These are phyloP conservation scores for Coemansia sp. DNA, from an alignment of 192 early-diverging fungal species.

Conservation along the genomic window DNA sequence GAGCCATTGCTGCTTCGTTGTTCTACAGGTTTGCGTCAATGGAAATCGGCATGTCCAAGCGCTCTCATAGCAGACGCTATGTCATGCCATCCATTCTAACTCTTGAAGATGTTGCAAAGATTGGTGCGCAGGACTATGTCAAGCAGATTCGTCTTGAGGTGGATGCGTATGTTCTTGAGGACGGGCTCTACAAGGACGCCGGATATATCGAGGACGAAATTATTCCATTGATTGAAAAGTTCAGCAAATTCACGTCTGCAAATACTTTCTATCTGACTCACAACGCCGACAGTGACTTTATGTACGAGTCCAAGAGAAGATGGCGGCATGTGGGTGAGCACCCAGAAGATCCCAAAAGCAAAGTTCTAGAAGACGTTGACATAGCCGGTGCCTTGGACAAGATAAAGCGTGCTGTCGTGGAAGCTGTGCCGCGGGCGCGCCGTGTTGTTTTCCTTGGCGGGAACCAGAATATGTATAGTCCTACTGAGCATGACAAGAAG, in stretches of 20 bases:
- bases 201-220: neutral
- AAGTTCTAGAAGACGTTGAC: neutral
- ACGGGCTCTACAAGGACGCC: neutral
- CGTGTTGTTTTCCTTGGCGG: neutral
- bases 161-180: conserved; percentile 4
- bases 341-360: neutral
- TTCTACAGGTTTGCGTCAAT: conserved; percentile 18
- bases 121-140: conserved; percentile 11
- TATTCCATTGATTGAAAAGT: conserved; percentile 1
- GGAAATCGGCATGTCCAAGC: neutral
- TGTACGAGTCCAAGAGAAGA: neutral
- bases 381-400: neutral
- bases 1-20: conserved; percentile 14
- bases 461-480: neutral
- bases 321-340: neutral
- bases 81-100: neutral
- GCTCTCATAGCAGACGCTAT: neutral
- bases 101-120: conserved; percentile 4
- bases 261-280: conserved; percentile 2
- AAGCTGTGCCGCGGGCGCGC: neutral
- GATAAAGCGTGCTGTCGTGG: neutral
- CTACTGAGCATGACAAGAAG: neutral
- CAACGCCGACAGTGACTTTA: neutral
- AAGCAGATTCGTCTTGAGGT: conserved; percentile 17
- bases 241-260: conserved; percentile 1